Base-by-base conservation (phyloP, 345 rosid species). In the Arabidopsis suecica region DNA sequence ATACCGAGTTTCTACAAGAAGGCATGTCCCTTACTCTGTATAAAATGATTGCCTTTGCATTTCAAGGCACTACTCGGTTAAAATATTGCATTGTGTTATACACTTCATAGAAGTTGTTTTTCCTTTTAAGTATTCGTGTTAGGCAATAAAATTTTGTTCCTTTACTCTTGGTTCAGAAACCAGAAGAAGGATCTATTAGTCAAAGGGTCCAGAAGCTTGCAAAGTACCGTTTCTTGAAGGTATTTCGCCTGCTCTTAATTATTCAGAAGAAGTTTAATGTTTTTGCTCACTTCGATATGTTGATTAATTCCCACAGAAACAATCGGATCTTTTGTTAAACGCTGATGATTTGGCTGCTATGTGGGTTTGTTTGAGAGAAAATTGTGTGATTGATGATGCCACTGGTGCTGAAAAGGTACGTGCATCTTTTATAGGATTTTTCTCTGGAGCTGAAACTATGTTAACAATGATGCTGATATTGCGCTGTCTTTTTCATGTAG, bases 321-420 rank as follows among this genome's bases (percentile, higher is more conserved):
- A 95, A 84, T 90, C 98, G 3, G 99, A 95, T 88, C 89, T 90
- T 69, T 80, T 95, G 81, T 85, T 93, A 49, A 95, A 95, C 50
- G 93, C 97, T 9, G 99, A 95, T 82, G 99, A 95, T 81, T 85
- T 95, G 75, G 96, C 94, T 85, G 97, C 97, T 55, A 95, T 95
- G 99, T 95, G 98, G 99, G 89, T 84, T 82, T 95, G 97, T 85
- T 84, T 95, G 80, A 88, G 99, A 81, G 99, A 95, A 77, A 95
- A 95, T 66, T 95, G 99, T 84, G 99, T 95, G 51, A 89, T 95
- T 72, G 99, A 92, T 82, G 99, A 95, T 79, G 93, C 93, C 71
- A 95, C 98, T 59, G 93, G 96, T 71, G 99, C 99, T n/a, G 99
- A 95, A 86, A 95, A 93, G 97, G 99, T 89, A 22, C 64, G 65